phyloP scores from a whole-genome alignment of 176 grass and related monocot species.

The Urochloa ruziziensis region DNA sequence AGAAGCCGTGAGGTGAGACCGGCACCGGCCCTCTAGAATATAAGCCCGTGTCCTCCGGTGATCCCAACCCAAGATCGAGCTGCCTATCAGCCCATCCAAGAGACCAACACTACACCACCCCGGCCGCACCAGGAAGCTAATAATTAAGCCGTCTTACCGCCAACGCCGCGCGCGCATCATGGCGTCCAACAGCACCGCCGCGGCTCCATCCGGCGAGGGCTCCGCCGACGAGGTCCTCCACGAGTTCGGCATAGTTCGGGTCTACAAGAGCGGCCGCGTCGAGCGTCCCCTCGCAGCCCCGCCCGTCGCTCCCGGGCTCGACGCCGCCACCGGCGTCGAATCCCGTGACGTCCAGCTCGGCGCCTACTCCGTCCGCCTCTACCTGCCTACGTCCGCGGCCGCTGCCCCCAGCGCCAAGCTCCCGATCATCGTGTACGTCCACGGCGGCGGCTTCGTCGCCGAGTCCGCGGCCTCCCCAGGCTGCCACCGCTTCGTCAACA shows the following conservation, averaged over 20 bases:
- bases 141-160: too few relatives aligned
- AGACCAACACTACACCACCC: not conserved
- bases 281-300: not conserved
- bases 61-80: not conserved
- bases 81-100: not conserved
- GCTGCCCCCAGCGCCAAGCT: not conserved
- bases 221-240: constrained; percentile 2
- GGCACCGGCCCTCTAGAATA: not conserved
- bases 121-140: not conserved
- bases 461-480: not conserved
- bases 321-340: not conserved
- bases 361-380: not conserved
- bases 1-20: not conserved
- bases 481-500: constrained; percentile 36
- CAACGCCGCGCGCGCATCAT: not conserved
- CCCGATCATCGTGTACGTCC: constrained; percentile 33
- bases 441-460: constrained; percentile 30
- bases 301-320: not conserved
- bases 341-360: constrained; percentile 24
- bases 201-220: not conserved
- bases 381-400: not conserved
- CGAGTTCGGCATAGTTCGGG: constrained; percentile 1
- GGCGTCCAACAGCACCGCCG: constrained; percentile 2
- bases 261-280: constrained; percentile 32
- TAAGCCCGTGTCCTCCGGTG: not conserved